Evolutionary conservation across 768 basidiomycete species (phyloP).

Genomic region (Termitomyces sp.): DNA sequence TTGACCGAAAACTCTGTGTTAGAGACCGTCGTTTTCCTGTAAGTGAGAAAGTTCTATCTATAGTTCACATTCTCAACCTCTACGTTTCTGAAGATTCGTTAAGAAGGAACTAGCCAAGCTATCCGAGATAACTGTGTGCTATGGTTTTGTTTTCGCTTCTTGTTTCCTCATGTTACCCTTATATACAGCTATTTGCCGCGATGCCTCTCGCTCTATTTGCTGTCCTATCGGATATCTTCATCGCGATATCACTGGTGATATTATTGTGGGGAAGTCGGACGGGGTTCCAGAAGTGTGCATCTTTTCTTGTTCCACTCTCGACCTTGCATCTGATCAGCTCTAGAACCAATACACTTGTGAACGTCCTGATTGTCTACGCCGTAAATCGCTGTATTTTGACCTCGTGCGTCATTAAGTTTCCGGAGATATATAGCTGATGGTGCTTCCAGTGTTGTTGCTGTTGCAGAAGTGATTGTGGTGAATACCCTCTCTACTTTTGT

Average conservation of each 20-base stretch:
- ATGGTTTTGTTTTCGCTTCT: background rate
- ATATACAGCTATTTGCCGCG: conserved; percentile 31
- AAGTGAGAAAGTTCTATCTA: background rate
- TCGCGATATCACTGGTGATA: conserved; percentile 38
- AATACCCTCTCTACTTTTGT: conserved; percentile 1
- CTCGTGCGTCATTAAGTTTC: conserved; percentile 29
- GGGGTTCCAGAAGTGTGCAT: conserved; percentile 27
- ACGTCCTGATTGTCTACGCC: conserved; percentile 42
- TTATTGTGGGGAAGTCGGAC: conserved; percentile 37
- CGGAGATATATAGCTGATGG: background rate
- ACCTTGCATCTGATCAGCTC: background rate
- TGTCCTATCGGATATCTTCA: conserved; percentile 41
- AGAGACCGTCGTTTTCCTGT: conserved; percentile 33
- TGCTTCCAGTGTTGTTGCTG: conserved; percentile 25
- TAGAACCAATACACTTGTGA: conserved; percentile 40
- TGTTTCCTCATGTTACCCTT: background rate
- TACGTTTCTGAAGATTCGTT: conserved; percentile 23
- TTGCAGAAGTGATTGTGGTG: conserved; percentile 35
- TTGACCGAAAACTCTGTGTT: background rate
- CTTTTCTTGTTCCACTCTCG: background rate
- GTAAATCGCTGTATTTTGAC: conserved; percentile 48
- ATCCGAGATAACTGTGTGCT: conserved; percentile 30
- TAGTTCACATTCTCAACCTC: background rate
- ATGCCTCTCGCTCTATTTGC: conserved; percentile 42
- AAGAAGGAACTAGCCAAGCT: conserved; percentile 29